phyloP scores from a whole-genome alignment of 768 basidiomycete genomes.

The Naganishia antarctica region DNA sequence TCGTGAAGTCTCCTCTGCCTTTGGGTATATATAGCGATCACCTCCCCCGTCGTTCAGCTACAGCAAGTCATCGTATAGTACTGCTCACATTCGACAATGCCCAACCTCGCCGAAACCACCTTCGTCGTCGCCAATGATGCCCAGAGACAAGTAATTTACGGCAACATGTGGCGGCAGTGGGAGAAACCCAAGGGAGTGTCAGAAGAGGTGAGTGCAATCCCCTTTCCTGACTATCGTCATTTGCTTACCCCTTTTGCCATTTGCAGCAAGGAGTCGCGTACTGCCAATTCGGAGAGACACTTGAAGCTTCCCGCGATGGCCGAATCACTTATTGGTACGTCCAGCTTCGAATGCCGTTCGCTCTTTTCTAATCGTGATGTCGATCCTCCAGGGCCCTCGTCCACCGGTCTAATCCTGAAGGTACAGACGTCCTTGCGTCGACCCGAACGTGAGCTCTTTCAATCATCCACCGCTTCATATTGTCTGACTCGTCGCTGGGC shows the following conservation, averaged over 20 bases:
- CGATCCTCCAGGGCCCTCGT: neutral
- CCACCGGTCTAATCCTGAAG: neutral
- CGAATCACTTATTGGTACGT: conserved; percentile 11
- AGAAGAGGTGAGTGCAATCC: neutral
- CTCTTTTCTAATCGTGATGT: neutral
- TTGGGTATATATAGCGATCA: neutral
- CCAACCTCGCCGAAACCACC: conserved; percentile 1
- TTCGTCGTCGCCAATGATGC: conserved; percentile 12
- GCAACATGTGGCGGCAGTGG: conserved; percentile 10
- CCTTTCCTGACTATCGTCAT: no score
- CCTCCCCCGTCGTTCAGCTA: no score
- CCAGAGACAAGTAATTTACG: neutral
- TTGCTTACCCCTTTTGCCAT: no score
- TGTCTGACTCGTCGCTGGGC: neutral
- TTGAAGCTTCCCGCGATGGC: neutral
- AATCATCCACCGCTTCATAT: neutral
- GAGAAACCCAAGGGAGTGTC: neutral
- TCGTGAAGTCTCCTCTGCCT: no score
- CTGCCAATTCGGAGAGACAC: neutral
- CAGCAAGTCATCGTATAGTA: no score
- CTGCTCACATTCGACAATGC: no score
- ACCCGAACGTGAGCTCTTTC: neutral
- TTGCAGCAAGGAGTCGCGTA: neutral
- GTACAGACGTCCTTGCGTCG: neutral
- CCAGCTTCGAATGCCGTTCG: neutral